Evolutionary conservation across 257 asterid genomes (phyloP), one percentile per base, ranked within the genome.

Genomic region (Mentha longifolia): DNA sequence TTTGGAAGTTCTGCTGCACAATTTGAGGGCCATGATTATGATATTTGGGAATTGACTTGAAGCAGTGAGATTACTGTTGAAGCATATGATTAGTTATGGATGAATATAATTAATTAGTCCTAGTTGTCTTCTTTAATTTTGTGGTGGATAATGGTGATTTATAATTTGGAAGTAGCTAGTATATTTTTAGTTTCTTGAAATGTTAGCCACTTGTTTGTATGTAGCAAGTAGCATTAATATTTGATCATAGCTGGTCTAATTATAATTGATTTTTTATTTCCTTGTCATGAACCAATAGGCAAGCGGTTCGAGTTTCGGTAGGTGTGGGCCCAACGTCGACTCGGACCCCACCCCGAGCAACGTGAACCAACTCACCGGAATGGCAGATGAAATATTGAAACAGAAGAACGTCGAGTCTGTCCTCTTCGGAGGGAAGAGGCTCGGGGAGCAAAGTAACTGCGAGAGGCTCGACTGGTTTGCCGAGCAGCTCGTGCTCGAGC

Each of bases 401-500:
- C 94, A 93, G 76, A 93, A 89, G 74, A 91, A 85, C 16, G 95
- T 91, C 0, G 98, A 93, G 64, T 93, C 95, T 0, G 87, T 91
- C 67, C 91, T 93, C 33, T 86, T 93, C 59, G 78, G 82, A 39
- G 97, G 98, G 5, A 93, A 87, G 85, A 87, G 85, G 78, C 84
- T 91, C 2, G 97, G 85, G 4, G 98, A 93, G 63, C 80, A 91
- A 54, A 90, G 88, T 82, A 91, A 91, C 77, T 68, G 68, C n/a
- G 96, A 91, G 86, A 93, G 87, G 75, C 91, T 93, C 50, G 97
- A 93, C 61, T 86, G 95, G 94, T 87, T 93, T 65, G 96, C 98
- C 4, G 92, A 86, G 70, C 95, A 93, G 74, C 96, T 95, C 14
- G 91, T 92, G 75, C 80, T 81, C 22, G 99, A 95, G 83, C 99